Base-by-base conservation (phyloP, 352 stramenopile species). In the Elongisporangium anandrum region DNA sequence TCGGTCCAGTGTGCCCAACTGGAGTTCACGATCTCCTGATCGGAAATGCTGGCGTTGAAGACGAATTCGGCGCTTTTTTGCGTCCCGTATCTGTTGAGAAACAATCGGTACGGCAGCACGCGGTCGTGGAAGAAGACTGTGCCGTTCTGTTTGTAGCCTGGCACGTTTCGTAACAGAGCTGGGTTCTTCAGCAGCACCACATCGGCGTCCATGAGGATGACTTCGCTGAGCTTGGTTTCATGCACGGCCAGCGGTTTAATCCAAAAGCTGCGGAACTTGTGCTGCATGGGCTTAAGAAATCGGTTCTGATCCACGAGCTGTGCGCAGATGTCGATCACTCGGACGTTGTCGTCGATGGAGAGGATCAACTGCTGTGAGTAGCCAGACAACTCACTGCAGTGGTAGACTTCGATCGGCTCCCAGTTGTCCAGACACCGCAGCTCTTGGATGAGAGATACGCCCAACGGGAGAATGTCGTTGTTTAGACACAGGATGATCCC, bases 61-160 rank as follows among this genome's bases (percentile, higher is more conserved):
- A 7, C 24, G 24, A 34, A 7, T 34, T 34, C 24, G 3, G 24
- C 7, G 24, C 24, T 7, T 3, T 34, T 34, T 7, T 3, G 24
- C 7, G 24, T 34, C 7, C 24, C 24, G 7, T 7, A 34, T 34
- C 24, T 53, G 38, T 66, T 69, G 22, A 74, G 66, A 23, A 73
- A 72, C 4, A 66, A n/a, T 24, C 73, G 22, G 15, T 72, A 54
- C 6, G 57, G 56, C 26, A 79, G 60, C 50, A 81, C 73, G 45
- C 73, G 77, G 61, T 90, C 78, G 64, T 87, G 85, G 61, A 90
- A 88, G 65, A 90, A 90, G 3, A 77, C 70, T 17, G 81, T 88
- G 12, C 78, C 74, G 24, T 60, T 81, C 8, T 45, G 39, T 5
- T 68, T 56, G 69, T 90, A 90, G 3, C 64, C 72, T 0, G 60